Conservation (phyloP, 2,329 filamentous ascomycete genomes). For the Trichoderma semiorbis region DNA sequence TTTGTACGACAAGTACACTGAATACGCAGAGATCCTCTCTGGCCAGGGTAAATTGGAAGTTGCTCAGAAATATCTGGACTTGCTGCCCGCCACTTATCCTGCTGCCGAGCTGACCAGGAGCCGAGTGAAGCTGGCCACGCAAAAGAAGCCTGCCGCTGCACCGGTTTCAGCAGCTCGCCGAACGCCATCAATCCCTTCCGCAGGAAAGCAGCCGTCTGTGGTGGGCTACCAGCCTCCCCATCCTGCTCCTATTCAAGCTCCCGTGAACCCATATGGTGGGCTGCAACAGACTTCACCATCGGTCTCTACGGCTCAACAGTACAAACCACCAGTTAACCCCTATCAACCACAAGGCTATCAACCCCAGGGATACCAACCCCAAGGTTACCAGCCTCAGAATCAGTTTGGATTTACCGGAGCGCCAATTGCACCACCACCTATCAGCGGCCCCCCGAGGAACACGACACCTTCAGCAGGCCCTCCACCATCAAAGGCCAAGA, state of each 20-base stretch:
- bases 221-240: slow-evolving; percentile 50
- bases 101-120: slow-evolving; percentile 83
- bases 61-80: slow-evolving; percentile 86
- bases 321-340: slow-evolving; percentile 37
- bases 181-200: slow-evolving; percentile 33
- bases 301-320: slow-evolving; percentile 32
- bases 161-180: slow-evolving; percentile 27
- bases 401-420: slow-evolving; percentile 39
- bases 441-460: slow-evolving; percentile 47
- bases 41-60: slow-evolving; percentile 81
- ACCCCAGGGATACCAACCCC: slow-evolving; percentile 28
- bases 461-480: slow-evolving; percentile 66
- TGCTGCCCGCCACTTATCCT: slow-evolving; percentile 78
- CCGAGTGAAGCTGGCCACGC: slow-evolving; percentile 77
- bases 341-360: slow-evolving; percentile 31
- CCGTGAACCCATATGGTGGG: slow-evolving; percentile 31
- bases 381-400: slow-evolving; percentile 32
- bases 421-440: slow-evolving; percentile 33
- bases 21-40: slow-evolving; percentile 94
- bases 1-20: slow-evolving; percentile 91
- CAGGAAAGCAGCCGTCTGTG: slow-evolving; percentile 39
- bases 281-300: slow-evolving; percentile 24
- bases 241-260: slow-evolving; percentile 27
- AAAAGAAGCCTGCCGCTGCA: slow-evolving; percentile 41
- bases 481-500: slow-evolving; percentile 67